Evolutionary conservation across 306 rosid genomes (phyloP), one percentile per base, ranked within the genome.

Genomic region (Dryas octopetala): DNA sequence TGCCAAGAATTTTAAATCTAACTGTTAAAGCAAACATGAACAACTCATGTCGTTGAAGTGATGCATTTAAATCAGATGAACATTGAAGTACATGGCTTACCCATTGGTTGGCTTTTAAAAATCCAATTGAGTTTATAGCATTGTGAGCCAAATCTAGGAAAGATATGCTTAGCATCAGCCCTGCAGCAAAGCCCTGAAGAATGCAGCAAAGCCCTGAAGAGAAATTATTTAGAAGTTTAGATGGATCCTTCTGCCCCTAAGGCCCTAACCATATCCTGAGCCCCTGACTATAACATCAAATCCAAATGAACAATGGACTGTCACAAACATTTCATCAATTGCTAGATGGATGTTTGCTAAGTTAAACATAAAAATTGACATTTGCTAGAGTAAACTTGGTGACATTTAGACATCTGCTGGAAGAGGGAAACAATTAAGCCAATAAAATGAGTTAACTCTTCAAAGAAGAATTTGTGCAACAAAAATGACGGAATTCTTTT

Each of bases 101-200:
- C 99, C 99, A 96, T 78, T 92, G 87, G 75, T 96, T 92, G 63
- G 87, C 99, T 85, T 89, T 96, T 68, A 96, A 80, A 88, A 96
- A 96, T 44, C 99, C 99, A 47, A 96, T 86, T 9, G 99, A 88
- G 83, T 96, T 96, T 53, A 92, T 80, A 74, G 99, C 97, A 74
- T 92, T 96, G 79, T 92, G 99, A 88, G 99, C 99, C 72, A 96
- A 86, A 83, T 96, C 99, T 52, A 96, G 90, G 88, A 96, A 92
- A 44, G 99, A 95, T 73, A 90, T 95, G 86, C 99, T 95, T 45
- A 95, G 82, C 98, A 95, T 90, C 77, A 95, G 84, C 78, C 99
- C 99, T 64, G 97, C 97, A 50, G 99, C 99, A 85, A 95, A 95
- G 73, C 98, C 98, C 99, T 92, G 83, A 73, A 74, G 26, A 47